phyloP scores from a whole-genome alignment of 495 filamentous ascomycete genomes.

The Aspergillus conjunctus region DNA sequence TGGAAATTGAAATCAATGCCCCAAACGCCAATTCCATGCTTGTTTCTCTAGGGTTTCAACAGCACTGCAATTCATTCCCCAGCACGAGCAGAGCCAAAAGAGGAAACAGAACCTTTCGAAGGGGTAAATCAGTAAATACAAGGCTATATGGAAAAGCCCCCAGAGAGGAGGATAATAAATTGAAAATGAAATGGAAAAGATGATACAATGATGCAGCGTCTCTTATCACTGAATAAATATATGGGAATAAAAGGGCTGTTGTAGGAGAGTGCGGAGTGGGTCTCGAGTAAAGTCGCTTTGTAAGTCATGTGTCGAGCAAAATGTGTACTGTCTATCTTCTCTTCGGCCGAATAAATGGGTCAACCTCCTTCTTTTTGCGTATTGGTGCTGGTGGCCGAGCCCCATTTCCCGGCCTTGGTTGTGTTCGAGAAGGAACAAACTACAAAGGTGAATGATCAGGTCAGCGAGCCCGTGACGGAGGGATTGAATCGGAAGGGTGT shows the following conservation, averaged over 20 bases:
- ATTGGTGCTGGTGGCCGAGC: constrained; percentile 39
- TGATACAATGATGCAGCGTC: no score
- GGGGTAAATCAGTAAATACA: no score
- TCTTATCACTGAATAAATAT: no score
- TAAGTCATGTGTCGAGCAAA: background rate
- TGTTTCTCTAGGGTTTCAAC: background rate
- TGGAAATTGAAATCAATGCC: background rate
- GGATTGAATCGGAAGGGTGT: background rate
- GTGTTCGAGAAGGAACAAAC: constrained; percentile 19
- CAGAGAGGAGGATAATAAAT: no score
- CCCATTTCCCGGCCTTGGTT: constrained; percentile 25
- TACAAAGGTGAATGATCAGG: constrained; percentile 14
- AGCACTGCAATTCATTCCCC: background rate
- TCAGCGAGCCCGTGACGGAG: constrained; percentile 15
- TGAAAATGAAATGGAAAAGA: no score
- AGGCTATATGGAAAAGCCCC: no score
- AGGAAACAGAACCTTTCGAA: no score
- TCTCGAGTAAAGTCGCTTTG: background rate
- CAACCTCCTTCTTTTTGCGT: constrained; percentile 51
- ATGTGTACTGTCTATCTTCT: constrained; percentile 22
- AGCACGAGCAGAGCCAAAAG: background rate
- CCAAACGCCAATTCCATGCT: background rate
- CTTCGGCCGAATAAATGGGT: constrained; percentile 58
- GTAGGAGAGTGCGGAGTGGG: background rate
- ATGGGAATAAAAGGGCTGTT: no score